Evolutionary conservation across 345 rosid genomes (phyloP), one percentile per base, ranked within the genome.

Genomic region (Boechera divaricarpa): DNA sequence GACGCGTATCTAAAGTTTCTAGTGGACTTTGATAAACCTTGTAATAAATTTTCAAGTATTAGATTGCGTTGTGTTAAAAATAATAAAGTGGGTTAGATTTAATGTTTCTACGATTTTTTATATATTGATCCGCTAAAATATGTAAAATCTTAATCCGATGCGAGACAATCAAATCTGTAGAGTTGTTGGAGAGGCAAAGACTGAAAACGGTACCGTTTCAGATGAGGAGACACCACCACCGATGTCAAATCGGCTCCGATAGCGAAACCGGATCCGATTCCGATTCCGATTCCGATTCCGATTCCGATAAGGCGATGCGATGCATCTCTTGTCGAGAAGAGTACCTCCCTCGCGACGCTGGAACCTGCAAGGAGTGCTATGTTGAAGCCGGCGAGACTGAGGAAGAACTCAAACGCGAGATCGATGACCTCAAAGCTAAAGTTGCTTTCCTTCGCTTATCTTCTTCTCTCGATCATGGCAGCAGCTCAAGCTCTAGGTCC

Each of bases 371-470:
- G 79, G 89, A 86, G 78, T 89, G 87, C 72, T 85, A 81, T 65
- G 87, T 82, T 45, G 86, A 83, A 69, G 97, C 89, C 13, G 83
- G 85, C 62, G 80, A 69, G 76, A 86, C 90, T 6, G 85, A 90
- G 72, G 92, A 87, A 69, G 94, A 90, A 82, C 89, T 87, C 24
- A 90, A 90, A 77, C 82, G 87, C 29, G 90, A 90, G 82, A 90
- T 90, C 81, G 92, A 87, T 18, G 95, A 90, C 77, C 95, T 87
- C 21, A 86, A 86, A 49, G 87, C 95, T 62, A 90, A 82, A 75
- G 85, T 93, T 15, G 48, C 79, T 59, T 93, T 93, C 75, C 79
- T 91, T 69, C 83, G 89, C 28, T 78, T 87, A 61, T 85, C 85
- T 28, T 82, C 88, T 39, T 86, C 91, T 4, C 69, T 79, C 4